phyloP scores from a whole-genome alignment of 2,329 filamentous ascomycete genomes.

The Penicillium vulpinum region DNA sequence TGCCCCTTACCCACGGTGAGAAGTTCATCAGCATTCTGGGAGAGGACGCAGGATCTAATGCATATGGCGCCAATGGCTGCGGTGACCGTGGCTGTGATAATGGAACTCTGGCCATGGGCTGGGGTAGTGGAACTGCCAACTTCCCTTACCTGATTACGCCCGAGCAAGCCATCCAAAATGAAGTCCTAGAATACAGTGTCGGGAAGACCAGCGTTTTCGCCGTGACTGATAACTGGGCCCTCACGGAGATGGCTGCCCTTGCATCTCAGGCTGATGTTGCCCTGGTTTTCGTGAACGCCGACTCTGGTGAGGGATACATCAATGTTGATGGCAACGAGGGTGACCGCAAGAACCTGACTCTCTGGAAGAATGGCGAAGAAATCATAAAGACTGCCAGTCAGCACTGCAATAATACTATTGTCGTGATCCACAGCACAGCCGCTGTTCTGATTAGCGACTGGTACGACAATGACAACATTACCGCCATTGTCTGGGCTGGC shows the following conservation, averaged over 20 bases:
- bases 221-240: slow-evolving; percentile 60
- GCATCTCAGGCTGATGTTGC: slow-evolving; percentile 55
- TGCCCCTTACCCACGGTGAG: slow-evolving; percentile 75
- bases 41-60: slow-evolving; percentile 76
- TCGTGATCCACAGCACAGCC: slow-evolving; percentile 83
- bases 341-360: slow-evolving; percentile 87
- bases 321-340: slow-evolving; percentile 78
- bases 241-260: slow-evolving; percentile 50
- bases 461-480: slow-evolving; percentile 64
- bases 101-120: slow-evolving; percentile 64
- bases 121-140: slow-evolving; percentile 61
- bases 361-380: slow-evolving; percentile 80
- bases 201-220: slow-evolving; percentile 64
- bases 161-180: slow-evolving; percentile 63
- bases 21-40: slow-evolving; percentile 76
- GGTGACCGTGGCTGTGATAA: slow-evolving; percentile 63
- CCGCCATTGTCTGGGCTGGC: slow-evolving; percentile 73
- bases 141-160: slow-evolving; percentile 66
- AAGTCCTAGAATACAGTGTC: slow-evolving; percentile 56
- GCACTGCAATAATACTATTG: slow-evolving; percentile 82
- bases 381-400: slow-evolving; percentile 78
- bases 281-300: slow-evolving; percentile 86
- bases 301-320: slow-evolving; percentile 86
- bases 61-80: slow-evolving; percentile 76
- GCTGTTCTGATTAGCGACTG: slow-evolving; percentile 72